phyloP scores from a whole-genome alignment of 352 stramenopile species.

The Phytophthora chlamydospora region DNA sequence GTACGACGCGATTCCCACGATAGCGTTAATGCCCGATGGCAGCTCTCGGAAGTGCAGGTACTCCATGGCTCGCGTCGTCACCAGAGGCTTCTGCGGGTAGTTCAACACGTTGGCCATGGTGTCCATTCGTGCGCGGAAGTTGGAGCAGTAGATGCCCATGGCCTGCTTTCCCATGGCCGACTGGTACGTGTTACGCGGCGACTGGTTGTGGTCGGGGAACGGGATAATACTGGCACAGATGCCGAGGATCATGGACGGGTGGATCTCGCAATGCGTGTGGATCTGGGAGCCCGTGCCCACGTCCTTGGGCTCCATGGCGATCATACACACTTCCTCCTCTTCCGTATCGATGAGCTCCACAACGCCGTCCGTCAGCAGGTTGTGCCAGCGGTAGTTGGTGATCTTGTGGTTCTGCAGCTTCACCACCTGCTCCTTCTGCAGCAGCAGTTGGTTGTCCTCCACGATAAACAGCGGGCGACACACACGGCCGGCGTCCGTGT shows the following conservation, averaged over 20 bases:
- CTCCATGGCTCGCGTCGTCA: constrained; percentile 99
- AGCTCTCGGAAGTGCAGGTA: constrained; percentile 98
- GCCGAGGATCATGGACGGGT: constrained; percentile 99
- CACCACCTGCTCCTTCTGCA: constrained; percentile 98
- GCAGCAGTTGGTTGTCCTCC: constrained; percentile 94
- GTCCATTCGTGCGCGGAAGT: constrained; percentile 99
- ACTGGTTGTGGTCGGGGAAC: constrained; percentile 99
- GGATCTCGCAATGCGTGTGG: constrained; percentile 99
- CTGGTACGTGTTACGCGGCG: constrained; percentile 99
- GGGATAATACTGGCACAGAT: constrained; percentile 99
- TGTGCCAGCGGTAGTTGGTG: constrained; percentile 89
- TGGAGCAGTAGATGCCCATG: constrained; percentile 99
- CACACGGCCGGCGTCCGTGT: constrained; percentile 98
- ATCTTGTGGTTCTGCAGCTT: constrained; percentile 93
- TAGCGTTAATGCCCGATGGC: constrained; percentile 98
- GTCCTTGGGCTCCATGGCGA: constrained; percentile 98
- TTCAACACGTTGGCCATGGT: constrained; percentile 99
- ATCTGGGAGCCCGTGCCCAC: constrained; percentile 90
- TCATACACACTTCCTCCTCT: constrained; percentile 99
- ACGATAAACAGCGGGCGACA: constrained; percentile 99
- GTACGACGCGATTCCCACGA: constrained; percentile 90
- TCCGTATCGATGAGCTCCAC: constrained; percentile 99
- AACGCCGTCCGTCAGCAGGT: constrained; percentile 93
- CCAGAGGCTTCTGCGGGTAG: constrained; percentile 99
- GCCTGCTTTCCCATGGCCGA: constrained; percentile 99